phyloP scores from a whole-genome alignment of 176 grass and related monocot species.

The Rhynchospora tenuis region DNA sequence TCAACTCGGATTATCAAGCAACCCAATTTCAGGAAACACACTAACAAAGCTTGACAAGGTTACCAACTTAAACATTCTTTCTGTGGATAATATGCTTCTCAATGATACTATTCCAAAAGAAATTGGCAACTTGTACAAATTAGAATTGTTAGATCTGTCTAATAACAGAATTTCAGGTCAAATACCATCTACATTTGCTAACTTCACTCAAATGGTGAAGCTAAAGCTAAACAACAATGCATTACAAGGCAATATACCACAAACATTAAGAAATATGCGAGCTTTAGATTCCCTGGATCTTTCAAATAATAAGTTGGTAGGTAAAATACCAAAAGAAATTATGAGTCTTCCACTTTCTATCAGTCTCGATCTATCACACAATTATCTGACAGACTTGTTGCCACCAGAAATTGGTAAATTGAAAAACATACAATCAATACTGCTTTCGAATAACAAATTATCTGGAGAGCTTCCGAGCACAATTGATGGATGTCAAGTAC shows the following conservation, averaged over 20 bases:
- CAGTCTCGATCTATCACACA: background rate
- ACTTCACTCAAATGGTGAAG: slow-evolving; percentile 6
- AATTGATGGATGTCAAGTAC: too few relatives aligned
- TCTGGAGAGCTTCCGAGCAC: too few relatives aligned
- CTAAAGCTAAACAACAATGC: background rate
- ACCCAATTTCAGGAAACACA: slow-evolving; percentile 22
- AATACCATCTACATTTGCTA: slow-evolving; percentile 15
- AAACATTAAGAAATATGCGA: background rate
- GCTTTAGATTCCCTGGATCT: background rate
- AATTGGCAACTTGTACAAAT: slow-evolving; percentile 6
- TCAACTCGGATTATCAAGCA: background rate
- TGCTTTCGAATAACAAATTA: too few relatives aligned
- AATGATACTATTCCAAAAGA: slow-evolving; percentile 13
- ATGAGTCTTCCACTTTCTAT: background rate
- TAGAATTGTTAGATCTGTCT: slow-evolving; percentile 5
- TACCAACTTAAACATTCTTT: background rate
- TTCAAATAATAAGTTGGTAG: slow-evolving; percentile 8
- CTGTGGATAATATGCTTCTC: background rate
- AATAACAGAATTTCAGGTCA: background rate
- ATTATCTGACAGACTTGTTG: too few relatives aligned
- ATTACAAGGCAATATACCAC: background rate
- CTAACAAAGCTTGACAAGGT: slow-evolving; percentile 1
- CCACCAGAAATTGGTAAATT: too few relatives aligned
- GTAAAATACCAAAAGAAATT: slow-evolving; percentile 20
- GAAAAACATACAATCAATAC: too few relatives aligned